phyloP scores from a whole-genome alignment of 495 filamentous ascomycete species.

The Aspergillus coremiiformis region DNA sequence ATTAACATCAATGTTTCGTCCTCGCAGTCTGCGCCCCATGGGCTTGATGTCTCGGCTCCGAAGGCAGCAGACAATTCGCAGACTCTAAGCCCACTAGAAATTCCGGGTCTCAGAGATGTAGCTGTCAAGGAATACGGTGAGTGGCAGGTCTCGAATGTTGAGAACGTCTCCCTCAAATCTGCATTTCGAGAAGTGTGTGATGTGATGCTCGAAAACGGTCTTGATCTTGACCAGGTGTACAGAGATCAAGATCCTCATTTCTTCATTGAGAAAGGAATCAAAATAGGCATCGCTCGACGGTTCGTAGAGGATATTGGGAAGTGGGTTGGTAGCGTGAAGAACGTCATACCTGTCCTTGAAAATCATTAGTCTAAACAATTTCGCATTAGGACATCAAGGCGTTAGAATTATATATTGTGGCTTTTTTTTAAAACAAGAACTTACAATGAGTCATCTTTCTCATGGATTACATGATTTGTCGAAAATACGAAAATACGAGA shows the following conservation, averaged over 20 bases:
- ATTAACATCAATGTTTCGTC: conserved; percentile 3
- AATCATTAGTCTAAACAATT: too few species aligned
- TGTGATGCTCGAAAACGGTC: conserved; percentile 4
- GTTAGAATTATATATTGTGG: too few species aligned
- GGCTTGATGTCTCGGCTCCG: too few species aligned
- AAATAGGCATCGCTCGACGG: conserved; percentile 4
- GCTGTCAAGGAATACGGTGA: conserved; percentile 7
- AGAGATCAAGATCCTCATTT: background rate
- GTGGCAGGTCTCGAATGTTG: conserved; percentile 4
- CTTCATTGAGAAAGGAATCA: conserved; percentile 3
- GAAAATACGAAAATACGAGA: too few species aligned
- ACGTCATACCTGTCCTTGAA: too few species aligned
- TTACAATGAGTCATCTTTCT: too few species aligned
- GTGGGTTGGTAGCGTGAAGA: too few species aligned
- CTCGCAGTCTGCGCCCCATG: too few species aligned
- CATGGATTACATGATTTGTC: too few species aligned
- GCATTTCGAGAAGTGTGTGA: conserved; percentile 5
- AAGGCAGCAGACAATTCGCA: background rate
- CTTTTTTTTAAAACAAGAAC: too few species aligned
- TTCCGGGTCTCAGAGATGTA: background rate
- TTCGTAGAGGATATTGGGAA: too few species aligned
- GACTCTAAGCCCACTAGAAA: background rate
- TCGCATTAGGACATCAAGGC: too few species aligned
- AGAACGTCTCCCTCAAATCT: conserved; percentile 5
- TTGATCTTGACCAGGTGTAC: conserved; percentile 3